Evolutionary conservation across 441 rosid species (phyloP), one percentile per base, ranked within the genome.

Genomic region (Aquilaria agallochum): DNA sequence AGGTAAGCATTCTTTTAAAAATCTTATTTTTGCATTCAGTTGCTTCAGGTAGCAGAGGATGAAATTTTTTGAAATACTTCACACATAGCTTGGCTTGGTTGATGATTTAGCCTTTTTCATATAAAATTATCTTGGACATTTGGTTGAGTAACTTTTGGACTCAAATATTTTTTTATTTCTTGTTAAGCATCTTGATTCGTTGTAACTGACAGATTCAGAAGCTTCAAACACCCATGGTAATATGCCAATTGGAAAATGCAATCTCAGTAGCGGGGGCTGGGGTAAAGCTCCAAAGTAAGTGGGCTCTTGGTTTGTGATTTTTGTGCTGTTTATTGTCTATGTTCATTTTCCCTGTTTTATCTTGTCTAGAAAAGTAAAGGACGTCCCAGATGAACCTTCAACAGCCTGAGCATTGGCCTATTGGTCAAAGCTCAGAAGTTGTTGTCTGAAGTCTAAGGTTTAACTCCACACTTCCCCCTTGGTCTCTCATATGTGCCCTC

Each of bases 241-340:
- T 6, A 49, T 14, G 13, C 11, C 42, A 34, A 56, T n/a, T 59
- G 65, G 56, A 64, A 40, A 59, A 58, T 68, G 55, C 11, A 57
- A 27, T 50, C 20, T 59, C 48, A 31, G 5, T 46, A 59, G 67
- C 33, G 72, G 68, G 47, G 69, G 57, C 45, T 63, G 72, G 62
- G 72, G 60, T 30, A 65, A 51, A 70, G 57, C 63, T 44, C 69
- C 74, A 71, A 76, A 81, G 91, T 85, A 63, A 84, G 89, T 67
- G 48, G 60, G 64, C 67, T 34, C 51, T 50, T 30, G 55, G 48
- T 50, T 32, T 31, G 11, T 52, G 34, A 20, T 62, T 55, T 53
- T 12, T 40, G 47, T 44, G 42, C 42, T 8, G 42, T 36, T 36
- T 3, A 36, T 8, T 1, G 42, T 36, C 6, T 4, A 4, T 36